A percentile compares a stretch with the other conserved stretches of the same genome.
Evolutionary conservation across 257 asterid genomes (phyloP).

Genomic region (Rehmannia glutinosa): DNA sequence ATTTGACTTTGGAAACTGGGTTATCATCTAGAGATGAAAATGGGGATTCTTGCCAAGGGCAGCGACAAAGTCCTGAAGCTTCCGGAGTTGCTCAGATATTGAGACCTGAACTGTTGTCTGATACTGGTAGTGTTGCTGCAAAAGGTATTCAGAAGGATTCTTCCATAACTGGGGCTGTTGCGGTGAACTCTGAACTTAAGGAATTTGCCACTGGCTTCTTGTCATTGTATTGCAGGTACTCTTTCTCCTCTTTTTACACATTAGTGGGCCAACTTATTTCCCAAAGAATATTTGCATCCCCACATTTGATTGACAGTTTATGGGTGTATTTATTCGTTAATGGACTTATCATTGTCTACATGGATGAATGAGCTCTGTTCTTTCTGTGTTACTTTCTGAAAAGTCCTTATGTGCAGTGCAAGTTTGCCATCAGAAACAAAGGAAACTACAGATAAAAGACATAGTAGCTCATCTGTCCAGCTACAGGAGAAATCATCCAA

Average conservation of each 20-base stretch:
- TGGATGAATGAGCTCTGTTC: slow-evolving; percentile 7
- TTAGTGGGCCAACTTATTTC: neutral
- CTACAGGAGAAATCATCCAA: slow-evolving; percentile 39
- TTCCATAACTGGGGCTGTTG: slow-evolving; percentile 16
- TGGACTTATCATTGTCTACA: neutral
- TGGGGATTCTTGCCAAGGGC: slow-evolving; percentile 19
- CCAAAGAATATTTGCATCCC: neutral
- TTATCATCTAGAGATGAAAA: slow-evolving; percentile 34
- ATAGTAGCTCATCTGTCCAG: slow-evolving; percentile 31
- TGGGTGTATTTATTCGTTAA: neutral
- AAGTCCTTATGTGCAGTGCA: slow-evolving; percentile 24
- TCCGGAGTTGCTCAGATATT: slow-evolving; percentile 24
- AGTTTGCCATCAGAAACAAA: slow-evolving; percentile 34
- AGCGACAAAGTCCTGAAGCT: slow-evolving; percentile 18
- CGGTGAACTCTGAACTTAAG: slow-evolving; percentile 41
- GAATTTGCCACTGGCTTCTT: slow-evolving; percentile 57
- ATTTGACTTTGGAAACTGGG: slow-evolving; percentile 48
- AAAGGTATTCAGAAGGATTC: slow-evolving; percentile 29
- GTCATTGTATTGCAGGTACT: slow-evolving; percentile 83
- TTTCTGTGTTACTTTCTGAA: slow-evolving; percentile 18
- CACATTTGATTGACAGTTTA: neutral
- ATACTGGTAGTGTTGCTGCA: slow-evolving; percentile 17
- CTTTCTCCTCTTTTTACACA: slow-evolving; percentile 1
- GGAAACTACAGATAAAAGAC: slow-evolving; percentile 30
- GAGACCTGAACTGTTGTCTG: slow-evolving; percentile 18